Evolutionary conservation across 805 yeast species (phyloP), one percentile per base, ranked within the genome.

Genomic region (Sugiyamaella qingdaonensis): DNA sequence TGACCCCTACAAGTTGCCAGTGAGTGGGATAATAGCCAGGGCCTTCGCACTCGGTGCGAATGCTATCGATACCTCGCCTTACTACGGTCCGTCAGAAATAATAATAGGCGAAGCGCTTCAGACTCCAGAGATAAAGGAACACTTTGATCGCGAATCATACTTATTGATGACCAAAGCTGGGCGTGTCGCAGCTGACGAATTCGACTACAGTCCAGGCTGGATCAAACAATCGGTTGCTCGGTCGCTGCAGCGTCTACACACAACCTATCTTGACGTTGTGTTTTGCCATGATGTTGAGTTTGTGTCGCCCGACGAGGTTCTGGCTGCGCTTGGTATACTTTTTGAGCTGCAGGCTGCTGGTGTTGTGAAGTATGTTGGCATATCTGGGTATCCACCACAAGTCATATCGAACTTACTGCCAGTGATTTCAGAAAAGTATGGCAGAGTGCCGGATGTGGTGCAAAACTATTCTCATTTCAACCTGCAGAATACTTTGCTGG

Each of bases 231-330:
- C 92, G 10, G 84, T 91, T 2, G 53, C 63, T 34, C 74, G 97
- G 59, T 85, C 95, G 4, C 71, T 87, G 50, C 65, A 78, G 45
- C 72, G 97, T 53, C 75, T 91, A 49, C 64, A 77, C 39, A 86
- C 96, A 0, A 55, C 60, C 2, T 88, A 89, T 65, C 66, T 92
- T 57, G 97, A 91, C 67, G 70, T 87, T 54, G 91, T 92, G 4
- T 88, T 87, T 66, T 73, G 90, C 60, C 98, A 92, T 68, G 98
- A 91, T 64, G 80, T 90, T 46, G 98, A 91, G 66, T 92, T 91
- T 68, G 86, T 82, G 7, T 66, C 76, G 0, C 78, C 77, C 32
- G 73, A 66, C 1, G 78, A 78, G 19, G 79, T 84, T 3, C 61
- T 79, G 13, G 84, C 67, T 24, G 97, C 96, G 0, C 71, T 92